Evolutionary conservation across 1,284 basidiomycete species (phyloP).

Genomic region (Sanguinoderma infundibulare): DNA sequence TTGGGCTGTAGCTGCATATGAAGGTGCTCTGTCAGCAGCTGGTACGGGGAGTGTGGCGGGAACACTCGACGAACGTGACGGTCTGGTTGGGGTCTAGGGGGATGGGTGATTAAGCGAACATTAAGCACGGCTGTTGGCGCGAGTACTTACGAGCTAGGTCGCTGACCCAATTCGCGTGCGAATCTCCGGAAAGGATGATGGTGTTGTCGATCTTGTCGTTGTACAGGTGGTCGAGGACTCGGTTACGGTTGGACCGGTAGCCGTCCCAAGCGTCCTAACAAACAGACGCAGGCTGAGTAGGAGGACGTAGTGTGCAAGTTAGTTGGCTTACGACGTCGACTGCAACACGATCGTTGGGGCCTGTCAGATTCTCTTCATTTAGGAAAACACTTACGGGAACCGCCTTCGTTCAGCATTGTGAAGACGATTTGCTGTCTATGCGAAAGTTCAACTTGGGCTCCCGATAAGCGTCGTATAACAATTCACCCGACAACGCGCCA

Average conservation of each 20-base stretch:
- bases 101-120: not conserved
- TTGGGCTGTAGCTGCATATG: slow-evolving; percentile 51
- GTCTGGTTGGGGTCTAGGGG: slow-evolving; percentile 52
- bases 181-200: slow-evolving; percentile 65
- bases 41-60: not conserved
- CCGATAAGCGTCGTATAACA: not conserved
- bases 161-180: slow-evolving; percentile 68
- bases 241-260: slow-evolving; percentile 59
- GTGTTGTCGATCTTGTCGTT: slow-evolving; percentile 60
- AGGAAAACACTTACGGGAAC: slow-evolving; percentile 39
- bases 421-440: slow-evolving; percentile 61
- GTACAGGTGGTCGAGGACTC: slow-evolving; percentile 61
- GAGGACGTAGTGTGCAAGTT: not conserved
- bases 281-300: not conserved
- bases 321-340: slow-evolving; percentile 28
- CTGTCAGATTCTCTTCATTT: too few relatives aligned
- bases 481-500: slow-evolving; percentile 62
- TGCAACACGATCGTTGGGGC: slow-evolving; percentile 1
- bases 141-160: slow-evolving; percentile 53
- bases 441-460: not conserved
- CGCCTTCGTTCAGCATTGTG: slow-evolving; percentile 49
- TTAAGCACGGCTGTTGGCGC: not conserved
- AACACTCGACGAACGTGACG: slow-evolving; percentile 43
- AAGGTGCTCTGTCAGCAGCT: not conserved
- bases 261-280: slow-evolving; percentile 68